These are phyloP conservation scores for Ustilago bromivora DNA, from an alignment of 1,284 basidiomycete species.

Conservation along the genomic window DNA sequence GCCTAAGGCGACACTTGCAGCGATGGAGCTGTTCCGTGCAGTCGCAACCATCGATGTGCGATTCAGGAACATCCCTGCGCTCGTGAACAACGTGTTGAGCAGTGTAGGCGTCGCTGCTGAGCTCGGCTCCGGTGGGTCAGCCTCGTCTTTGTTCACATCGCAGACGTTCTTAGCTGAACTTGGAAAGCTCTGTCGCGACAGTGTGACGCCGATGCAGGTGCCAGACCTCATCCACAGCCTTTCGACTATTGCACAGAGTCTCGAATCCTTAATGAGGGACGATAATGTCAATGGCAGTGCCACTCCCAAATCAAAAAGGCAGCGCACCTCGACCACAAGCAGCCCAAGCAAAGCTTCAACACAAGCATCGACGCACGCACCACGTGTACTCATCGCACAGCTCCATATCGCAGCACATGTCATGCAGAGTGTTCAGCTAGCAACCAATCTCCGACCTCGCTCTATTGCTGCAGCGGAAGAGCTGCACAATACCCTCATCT, in stretches of 20 bases:
- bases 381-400: conserved; percentile 16
- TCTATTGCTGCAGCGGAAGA: conserved; percentile 39
- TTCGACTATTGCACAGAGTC: conserved; percentile 1
- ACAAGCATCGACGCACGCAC: background rate
- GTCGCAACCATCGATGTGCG: conserved; percentile 26
- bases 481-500: conserved; percentile 29
- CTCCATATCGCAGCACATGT: conserved; percentile 36
- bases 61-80: conserved; percentile 31
- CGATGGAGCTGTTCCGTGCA: conserved; percentile 35
- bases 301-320: conserved; percentile 22
- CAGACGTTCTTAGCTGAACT: conserved; percentile 39
- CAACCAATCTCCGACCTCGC: conserved; percentile 27
- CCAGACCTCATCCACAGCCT: conserved; percentile 30
- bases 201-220: conserved; percentile 40
- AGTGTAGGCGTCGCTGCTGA: conserved; percentile 21
- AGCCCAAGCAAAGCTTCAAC: conserved; percentile 4
- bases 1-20: conserved; percentile 13
- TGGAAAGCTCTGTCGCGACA: conserved; percentile 38
- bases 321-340: conserved; percentile 15
- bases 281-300: background rate
- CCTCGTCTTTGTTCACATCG: conserved; percentile 27
- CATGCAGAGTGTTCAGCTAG: conserved; percentile 35
- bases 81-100: conserved; percentile 26
- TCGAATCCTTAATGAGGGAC: conserved; percentile 2
- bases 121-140: background rate